Evolutionary conservation across 2,329 filamentous ascomycete species (phyloP), one percentile per base, ranked within the genome.

Genomic region (Penicillium nordicum): DNA sequence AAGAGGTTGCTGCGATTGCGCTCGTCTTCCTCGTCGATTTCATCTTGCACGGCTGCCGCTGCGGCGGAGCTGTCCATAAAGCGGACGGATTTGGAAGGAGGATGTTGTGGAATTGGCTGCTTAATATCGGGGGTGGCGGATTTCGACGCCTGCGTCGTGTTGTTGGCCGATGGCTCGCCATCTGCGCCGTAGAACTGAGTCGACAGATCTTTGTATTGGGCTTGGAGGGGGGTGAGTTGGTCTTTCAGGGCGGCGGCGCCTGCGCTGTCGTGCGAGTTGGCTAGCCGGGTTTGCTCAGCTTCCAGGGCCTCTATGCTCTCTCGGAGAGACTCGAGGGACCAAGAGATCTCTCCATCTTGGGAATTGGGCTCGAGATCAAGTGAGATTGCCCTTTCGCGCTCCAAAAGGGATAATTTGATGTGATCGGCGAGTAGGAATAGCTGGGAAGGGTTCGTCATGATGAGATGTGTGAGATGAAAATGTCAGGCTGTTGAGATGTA

Each of bases 361-460:
- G 87, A 86, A 70, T 88, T 88, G 49, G 85, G 85, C 57, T 91
- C 85, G 54, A 96, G 83, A 64, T 91, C 87, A 43, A 96, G 82
- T 14, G 86, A 89, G 67, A 90, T 85, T 47, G 92, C 91, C 57
- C 93, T 87, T 77, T 96, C 88, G 57, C 93, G 87, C 79, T 97
- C 94, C 27, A 97, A 86, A 16, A 99, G 83, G 14, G 92, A 96
- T 59, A 97, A 85, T 77, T 97, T 97, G 81, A 97, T 90, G 76
- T 97, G 93, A 78, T 99, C 94, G 69, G 92, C 91, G 56, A 97
- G 85, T 52, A 97, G 88, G 73, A 92, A 91, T 64, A 97, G 87
- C 75, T 97, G 92, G 14, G 82, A 81, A 48, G 84, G 80, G 64
- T 81, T 84, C 57, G 79, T 71, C 76, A 79, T 80, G 29, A 68